Evolutionary conservation across 2,329 filamentous ascomycete species (phyloP).

Genomic region (Diaporthe destruens): DNA sequence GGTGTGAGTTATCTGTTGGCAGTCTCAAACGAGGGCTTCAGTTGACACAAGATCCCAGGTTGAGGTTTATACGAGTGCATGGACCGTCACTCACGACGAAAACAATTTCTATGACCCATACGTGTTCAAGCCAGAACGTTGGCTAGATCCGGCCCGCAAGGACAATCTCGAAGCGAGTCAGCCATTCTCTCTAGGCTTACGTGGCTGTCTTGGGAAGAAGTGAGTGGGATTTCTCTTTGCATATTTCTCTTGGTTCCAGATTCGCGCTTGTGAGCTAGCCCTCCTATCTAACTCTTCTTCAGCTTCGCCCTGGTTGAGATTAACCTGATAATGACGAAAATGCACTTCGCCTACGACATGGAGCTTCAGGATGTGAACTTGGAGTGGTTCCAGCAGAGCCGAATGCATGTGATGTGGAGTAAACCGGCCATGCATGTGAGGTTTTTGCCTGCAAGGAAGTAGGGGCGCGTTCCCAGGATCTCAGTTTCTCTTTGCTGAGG

Average conservation of each 20-base stretch:
- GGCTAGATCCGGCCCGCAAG: constrained; percentile 7
- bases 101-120: constrained; percentile 19
- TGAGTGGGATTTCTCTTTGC: background rate
- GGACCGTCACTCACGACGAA: constrained; percentile 17
- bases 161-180: constrained; percentile 32
- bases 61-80: constrained; percentile 28
- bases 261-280: background rate
- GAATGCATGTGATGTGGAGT: constrained; percentile 25
- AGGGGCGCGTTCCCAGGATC: background rate
- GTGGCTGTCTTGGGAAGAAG: constrained; percentile 31
- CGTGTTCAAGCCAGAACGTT: constrained; percentile 21
- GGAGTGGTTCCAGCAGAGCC: constrained; percentile 24
- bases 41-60: background rate
- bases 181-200: constrained; percentile 20
- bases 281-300: background rate
- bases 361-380: background rate
- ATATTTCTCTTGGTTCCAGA: background rate
- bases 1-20: background rate
- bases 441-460: background rate
- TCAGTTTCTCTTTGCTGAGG: background rate
- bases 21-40: background rate
- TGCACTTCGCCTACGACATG: constrained; percentile 23
- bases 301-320: constrained; percentile 29
- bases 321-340: constrained; percentile 26
- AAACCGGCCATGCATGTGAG: constrained; percentile 12